Base-by-base conservation (phyloP, 2,329 filamentous ascomycete species). In the Fusarium nygamai region DNA sequence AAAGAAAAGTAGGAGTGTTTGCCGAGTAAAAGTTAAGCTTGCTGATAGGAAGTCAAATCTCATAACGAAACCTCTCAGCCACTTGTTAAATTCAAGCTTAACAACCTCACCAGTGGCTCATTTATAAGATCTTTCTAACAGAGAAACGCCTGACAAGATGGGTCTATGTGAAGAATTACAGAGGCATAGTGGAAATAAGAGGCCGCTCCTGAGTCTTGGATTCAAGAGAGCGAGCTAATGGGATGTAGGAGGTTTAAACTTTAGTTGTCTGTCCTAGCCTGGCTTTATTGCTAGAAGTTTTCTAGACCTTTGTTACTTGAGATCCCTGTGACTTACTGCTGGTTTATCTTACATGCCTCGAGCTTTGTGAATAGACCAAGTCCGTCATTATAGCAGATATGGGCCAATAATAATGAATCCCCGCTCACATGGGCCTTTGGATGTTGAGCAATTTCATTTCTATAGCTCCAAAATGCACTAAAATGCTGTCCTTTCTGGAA, bases 291-390 rank as follows among this genome's bases (percentile, higher is more conserved):
- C 29, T 4, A 9, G n/a, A 12, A 9, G 2, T 2, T 31, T 13
- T 5, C 0, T 12, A n/a, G 10, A n/a, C 20, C 19, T n/a, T n/a
- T 50, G 7, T 3, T 5, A 8, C 22, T 14, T 12, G 2, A 24
- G 16, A 10, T 33, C 4, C 5, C 5, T 10, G 5, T n/a, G 8
- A 16, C 31, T 17, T 16, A 17, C 29, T 13, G 3, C 10, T 50
- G 20, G 6, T n/a, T 31, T 5, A 33, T n/a, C 10, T 33, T 12
- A 9, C 6, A 39, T 13, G 31, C 34, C 34, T 7, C 19, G 24
- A 27, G 24, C 24, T 27, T 22, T 11, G 3, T 6, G 6, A 11
- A 22, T 22, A n/a, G 16, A 12, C 7, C 2, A 33, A 19, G 29
- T 9, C 47, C 7, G 20, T 17, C 17, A 8, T 13, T 12, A 31